phyloP scores from a whole-genome alignment of 2,329 filamentous ascomycete species.

The Ilyonectria robusta region DNA sequence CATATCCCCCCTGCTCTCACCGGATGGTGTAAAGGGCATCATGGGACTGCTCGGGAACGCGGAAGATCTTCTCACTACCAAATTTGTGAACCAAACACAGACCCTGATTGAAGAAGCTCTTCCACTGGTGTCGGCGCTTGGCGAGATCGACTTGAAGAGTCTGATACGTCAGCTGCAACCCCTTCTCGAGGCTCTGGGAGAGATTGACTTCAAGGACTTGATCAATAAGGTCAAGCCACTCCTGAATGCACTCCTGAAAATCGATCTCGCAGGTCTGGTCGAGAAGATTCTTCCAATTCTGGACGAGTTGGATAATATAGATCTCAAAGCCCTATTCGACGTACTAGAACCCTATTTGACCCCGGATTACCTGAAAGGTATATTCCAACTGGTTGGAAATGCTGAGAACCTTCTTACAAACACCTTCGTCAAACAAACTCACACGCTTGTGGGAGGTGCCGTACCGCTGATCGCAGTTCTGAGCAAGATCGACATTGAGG shows the following conservation, averaged over 20 bases:
- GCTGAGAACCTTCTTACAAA: conserved; percentile 55
- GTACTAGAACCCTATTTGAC: conserved; percentile 54
- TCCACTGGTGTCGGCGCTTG: conserved; percentile 54
- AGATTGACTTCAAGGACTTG: conserved; percentile 53
- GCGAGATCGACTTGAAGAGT: conserved; percentile 52
- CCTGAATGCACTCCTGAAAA: conserved; percentile 48
- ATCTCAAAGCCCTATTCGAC: conserved; percentile 52
- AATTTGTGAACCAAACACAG: conserved; percentile 51
- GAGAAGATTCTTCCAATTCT: conserved; percentile 51
- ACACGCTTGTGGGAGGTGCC: conserved; percentile 55
- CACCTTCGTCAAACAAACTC: conserved; percentile 59
- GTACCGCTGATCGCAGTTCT: conserved; percentile 55
- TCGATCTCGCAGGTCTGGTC: conserved; percentile 50
- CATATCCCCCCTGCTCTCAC: conserved; percentile 52
- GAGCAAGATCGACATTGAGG: conserved; percentile 54
- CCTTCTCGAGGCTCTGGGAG: conserved; percentile 50
- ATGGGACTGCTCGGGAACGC: conserved; percentile 54
- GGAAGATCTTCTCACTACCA: conserved; percentile 50
- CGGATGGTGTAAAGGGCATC: conserved; percentile 51
- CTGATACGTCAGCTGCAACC: conserved; percentile 51
- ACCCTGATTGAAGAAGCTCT: conserved; percentile 53
- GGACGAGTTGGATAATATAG: conserved; percentile 50
- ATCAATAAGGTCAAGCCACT: conserved; percentile 50
- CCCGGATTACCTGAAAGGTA: conserved; percentile 51
- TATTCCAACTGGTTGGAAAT: conserved; percentile 55